phyloP scores from a whole-genome alignment of 192 early-diverging fungal species.

The Podila epicladia region DNA sequence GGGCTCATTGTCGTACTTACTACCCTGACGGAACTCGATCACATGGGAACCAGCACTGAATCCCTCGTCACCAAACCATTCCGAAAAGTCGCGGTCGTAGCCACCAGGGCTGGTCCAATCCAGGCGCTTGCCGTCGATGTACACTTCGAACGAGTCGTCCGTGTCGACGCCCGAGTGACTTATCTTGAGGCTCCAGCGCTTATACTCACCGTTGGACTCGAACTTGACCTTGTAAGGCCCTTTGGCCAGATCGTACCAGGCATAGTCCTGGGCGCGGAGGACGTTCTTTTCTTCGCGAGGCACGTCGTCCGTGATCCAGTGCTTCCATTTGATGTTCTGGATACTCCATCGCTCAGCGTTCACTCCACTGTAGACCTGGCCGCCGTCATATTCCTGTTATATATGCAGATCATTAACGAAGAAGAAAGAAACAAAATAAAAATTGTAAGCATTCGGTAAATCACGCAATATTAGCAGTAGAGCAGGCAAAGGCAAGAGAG shows the following conservation, averaged over 20 bases:
- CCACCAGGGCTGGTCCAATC: conserved; percentile 58
- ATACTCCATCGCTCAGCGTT: conserved; percentile 60
- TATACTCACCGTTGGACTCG: conserved; percentile 56
- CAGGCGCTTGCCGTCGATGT: conserved; percentile 60
- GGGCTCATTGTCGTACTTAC: conserved; percentile 51
- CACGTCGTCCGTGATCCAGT: conserved; percentile 60
- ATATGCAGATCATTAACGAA: neutral
- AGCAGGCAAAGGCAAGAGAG: too few relatives aligned
- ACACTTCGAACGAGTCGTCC: conserved; percentile 56
- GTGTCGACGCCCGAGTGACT: conserved; percentile 66
- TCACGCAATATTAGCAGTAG: too few relatives aligned
- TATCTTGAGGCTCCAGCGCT: conserved; percentile 64
- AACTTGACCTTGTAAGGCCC: conserved; percentile 63
- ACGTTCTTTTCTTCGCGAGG: conserved; percentile 53
- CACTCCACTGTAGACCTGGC: conserved; percentile 57
- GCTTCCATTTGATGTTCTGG: conserved; percentile 62
- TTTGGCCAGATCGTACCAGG: conserved; percentile 70
- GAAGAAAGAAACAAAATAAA: too few relatives aligned
- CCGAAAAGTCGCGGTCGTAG: conserved; percentile 61
- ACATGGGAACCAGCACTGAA: conserved; percentile 56
- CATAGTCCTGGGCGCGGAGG: conserved; percentile 60
- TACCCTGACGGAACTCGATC: conserved; percentile 57
- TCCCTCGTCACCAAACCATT: conserved; percentile 52
- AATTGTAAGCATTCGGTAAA: too few relatives aligned
- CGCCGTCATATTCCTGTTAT: conserved; percentile 34